A percentile compares a stretch with the other conserved stretches of the same genome.
Evolutionary conservation across 164 flowering plant genomes (phyloP).

Genomic region (Magnolia kwangsiensis): DNA sequence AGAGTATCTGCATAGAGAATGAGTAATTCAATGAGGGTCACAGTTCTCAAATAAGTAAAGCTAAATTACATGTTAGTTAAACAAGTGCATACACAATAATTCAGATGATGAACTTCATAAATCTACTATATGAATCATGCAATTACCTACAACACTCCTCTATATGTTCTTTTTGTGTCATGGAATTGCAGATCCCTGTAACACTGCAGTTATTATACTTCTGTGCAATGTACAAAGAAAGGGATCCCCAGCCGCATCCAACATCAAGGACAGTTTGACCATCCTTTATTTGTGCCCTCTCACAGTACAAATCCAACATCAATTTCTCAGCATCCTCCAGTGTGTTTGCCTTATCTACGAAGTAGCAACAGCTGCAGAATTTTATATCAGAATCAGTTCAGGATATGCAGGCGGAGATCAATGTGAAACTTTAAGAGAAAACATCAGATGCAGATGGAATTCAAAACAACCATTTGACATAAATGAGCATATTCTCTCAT

Average conservation of each 20-base stretch:
- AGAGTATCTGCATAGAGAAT: no score
- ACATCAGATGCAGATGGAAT: not conserved
- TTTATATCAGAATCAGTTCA: not conserved
- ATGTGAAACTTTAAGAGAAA: not conserved
- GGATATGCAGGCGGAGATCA: not conserved
- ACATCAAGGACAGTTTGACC: slow-evolving; percentile 90
- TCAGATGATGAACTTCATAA: not conserved
- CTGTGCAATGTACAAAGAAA: slow-evolving; percentile 70
- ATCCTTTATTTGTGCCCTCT: slow-evolving; percentile 74
- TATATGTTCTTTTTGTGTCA: slow-evolving; percentile 71
- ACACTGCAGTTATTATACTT: slow-evolving; percentile 65
- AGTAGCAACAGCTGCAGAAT: slow-evolving; percentile 78
- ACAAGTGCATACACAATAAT: not conserved
- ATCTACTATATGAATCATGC: not conserved
- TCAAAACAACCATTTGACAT: not conserved
- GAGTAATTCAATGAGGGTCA: no score
- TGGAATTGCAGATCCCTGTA: slow-evolving; percentile 91
- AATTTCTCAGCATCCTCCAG: slow-evolving; percentile 91
- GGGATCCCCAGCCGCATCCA: slow-evolving; percentile 99
- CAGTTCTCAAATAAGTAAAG: not conserved
- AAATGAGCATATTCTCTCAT: not conserved
- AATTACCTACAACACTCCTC: slow-evolving; percentile 71
- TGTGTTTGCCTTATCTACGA: slow-evolving; percentile 45
- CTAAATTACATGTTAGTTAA: not conserved
- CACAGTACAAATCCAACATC: slow-evolving; percentile 85